These are phyloP conservation scores for Senna tora DNA, from an alignment of 306 rosid genomes.

Conservation along the genomic window DNA sequence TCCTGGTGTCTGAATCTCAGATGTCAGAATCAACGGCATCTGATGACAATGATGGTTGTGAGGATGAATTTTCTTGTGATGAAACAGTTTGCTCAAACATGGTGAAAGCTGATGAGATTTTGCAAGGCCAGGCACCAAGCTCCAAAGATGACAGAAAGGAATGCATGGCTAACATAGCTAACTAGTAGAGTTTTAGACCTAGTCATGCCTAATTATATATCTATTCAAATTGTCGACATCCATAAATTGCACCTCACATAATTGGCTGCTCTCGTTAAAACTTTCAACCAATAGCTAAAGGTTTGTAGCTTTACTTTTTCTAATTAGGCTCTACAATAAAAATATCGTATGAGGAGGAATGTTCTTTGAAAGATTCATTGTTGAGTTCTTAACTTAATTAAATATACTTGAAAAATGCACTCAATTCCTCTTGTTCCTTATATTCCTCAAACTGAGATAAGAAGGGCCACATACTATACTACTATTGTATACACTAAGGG, in stretches of 20 bases:
- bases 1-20: conserved; percentile 34
- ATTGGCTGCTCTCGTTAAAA: not conserved
- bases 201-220: conserved; percentile 22
- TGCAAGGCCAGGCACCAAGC: conserved; percentile 4
- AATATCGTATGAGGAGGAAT: too few relatives aligned
- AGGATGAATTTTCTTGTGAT: conserved; percentile 35
- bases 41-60: conserved; percentile 39
- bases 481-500: not conserved
- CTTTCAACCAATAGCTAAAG: not conserved
- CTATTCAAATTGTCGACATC: conserved; percentile 16
- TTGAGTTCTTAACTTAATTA: too few relatives aligned
- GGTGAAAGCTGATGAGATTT: conserved; percentile 30
- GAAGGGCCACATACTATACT: conserved; percentile 16
- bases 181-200: conserved; percentile 29
- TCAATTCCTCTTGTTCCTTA: too few relatives aligned
- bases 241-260: not conserved
- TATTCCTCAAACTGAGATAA: conserved; percentile 25
- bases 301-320: too few relatives aligned
- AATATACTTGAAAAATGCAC: too few relatives aligned
- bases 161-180: conserved; percentile 10
- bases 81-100: conserved; percentile 42
- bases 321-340: too few relatives aligned
- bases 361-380: too few relatives aligned
- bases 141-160: conserved; percentile 31
- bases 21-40: conserved; percentile 15